Conservation (phyloP, 768 basidiomycete genomes). For the Macrolepiota fuliginosa region DNA sequence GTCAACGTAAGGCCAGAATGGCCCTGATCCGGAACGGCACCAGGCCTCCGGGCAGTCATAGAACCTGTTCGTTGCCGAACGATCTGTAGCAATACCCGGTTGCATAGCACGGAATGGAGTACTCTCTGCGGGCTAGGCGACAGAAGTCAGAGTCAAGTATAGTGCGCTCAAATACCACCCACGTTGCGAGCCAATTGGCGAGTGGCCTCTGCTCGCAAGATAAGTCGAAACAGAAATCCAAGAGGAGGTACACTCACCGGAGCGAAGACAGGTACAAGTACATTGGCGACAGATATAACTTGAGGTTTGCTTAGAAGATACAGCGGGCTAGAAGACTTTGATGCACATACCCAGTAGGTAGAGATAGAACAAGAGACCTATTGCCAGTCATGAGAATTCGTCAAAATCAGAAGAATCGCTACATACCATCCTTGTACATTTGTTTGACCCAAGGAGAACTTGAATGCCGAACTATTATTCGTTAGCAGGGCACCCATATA, state of each 20-base stretch:
- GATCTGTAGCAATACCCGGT: slow-evolving; percentile 39
- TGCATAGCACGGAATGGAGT: slow-evolving; percentile 41
- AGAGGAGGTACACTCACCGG: slow-evolving; percentile 25
- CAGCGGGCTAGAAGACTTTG: not conserved
- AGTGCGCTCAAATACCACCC: slow-evolving; percentile 12
- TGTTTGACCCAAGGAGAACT: slow-evolving; percentile 32
- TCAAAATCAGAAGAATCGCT: not conserved
- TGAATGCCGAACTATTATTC: slow-evolving; percentile 30
- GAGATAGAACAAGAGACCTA: slow-evolving; percentile 39
- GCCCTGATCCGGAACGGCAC: not conserved
- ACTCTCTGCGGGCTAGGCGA: slow-evolving; percentile 36
- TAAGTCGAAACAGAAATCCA: not conserved
- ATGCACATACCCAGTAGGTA: slow-evolving; percentile 32
- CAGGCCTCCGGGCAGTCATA: slow-evolving; percentile 18
- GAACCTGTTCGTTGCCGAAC: slow-evolving; percentile 25
- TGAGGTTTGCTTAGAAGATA: not conserved
- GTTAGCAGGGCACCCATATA: not conserved
- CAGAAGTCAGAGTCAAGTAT: not conserved
- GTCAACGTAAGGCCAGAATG: slow-evolving; percentile 17
- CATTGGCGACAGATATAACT: slow-evolving; percentile 39
- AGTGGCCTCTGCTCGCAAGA: slow-evolving; percentile 24
- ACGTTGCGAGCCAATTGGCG: slow-evolving; percentile 44
- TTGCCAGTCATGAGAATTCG: not conserved
- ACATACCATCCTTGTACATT: slow-evolving; percentile 38
- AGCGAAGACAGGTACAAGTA: slow-evolving; percentile 34